Percentiles rank a stretch among this genome's conserved stretches.
phyloP scores from a whole-genome alignment of 1,139 yeast species.

The Nematodospora anomalae region DNA sequence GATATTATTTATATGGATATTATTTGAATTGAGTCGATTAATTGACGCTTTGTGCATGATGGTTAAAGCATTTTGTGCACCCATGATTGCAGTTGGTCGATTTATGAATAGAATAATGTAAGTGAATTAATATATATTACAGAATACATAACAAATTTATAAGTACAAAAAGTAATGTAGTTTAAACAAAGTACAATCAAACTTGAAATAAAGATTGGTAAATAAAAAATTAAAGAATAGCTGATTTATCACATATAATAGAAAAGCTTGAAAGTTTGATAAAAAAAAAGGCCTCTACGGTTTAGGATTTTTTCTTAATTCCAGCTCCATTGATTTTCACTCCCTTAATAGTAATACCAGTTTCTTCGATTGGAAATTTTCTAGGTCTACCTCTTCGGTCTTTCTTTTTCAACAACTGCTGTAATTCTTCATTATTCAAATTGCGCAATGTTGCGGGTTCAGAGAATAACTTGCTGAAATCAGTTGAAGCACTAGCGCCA shows the following conservation, averaged over 20 bases:
- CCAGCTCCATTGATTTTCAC: conserved; percentile 42
- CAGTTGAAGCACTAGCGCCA: conserved; percentile 1
- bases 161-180: conserved; percentile 1
- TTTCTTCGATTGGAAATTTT: conserved; percentile 50
- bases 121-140: conserved; percentile 7
- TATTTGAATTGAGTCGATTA: conserved; percentile 44
- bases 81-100: conserved; percentile 48
- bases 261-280: too few species aligned
- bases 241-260: conserved; percentile 1
- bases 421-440: conserved; percentile 39
- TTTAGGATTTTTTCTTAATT: conserved; percentile 10
- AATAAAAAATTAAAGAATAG: not conserved
- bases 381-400: conserved; percentile 54
- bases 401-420: conserved; percentile 39
- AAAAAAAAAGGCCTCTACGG: too few species aligned
- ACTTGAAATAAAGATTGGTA: conserved; percentile 2
- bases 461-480: conserved; percentile 20
- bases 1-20: conserved; percentile 42
- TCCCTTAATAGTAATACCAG: conserved; percentile 50
- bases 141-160: conserved; percentile 1
- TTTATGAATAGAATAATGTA: conserved; percentile 44
- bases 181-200: too few species aligned
- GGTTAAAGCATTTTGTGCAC: conserved; percentile 49
- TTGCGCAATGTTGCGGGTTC: conserved; percentile 32
- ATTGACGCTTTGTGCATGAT: conserved; percentile 50